These are phyloP conservation scores for Sergeia podlipaevii DNA, from an alignment of 208 protist species.

Conservation along the genomic window DNA sequence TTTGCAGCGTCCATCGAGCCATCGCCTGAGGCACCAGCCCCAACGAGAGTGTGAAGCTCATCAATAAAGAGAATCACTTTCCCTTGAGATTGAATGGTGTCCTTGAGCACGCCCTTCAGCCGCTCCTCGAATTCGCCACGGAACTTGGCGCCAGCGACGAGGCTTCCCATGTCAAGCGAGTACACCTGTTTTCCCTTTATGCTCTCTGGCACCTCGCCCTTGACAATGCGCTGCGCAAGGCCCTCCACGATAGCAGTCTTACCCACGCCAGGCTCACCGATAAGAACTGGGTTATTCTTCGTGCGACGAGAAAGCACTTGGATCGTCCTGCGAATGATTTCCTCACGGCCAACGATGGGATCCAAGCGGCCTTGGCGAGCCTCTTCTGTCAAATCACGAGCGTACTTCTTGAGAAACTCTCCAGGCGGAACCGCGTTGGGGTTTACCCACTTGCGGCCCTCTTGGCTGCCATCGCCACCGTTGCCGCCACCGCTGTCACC, in stretches of 20 bases:
- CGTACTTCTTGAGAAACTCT: conserved; percentile 96
- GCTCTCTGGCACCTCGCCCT: conserved; percentile 91
- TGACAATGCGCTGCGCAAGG: conserved; percentile 90
- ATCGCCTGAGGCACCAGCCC: conserved; percentile 92
- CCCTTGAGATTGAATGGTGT: conserved; percentile 95
- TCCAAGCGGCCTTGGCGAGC: conserved; percentile 95
- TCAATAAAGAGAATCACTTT: conserved; percentile 99
- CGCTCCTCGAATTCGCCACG: conserved; percentile 99
- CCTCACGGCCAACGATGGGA: conserved; percentile 99
- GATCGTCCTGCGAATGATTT: conserved; percentile 98
- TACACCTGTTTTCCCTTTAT: conserved; percentile 85
- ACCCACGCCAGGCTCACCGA: conserved; percentile 95
- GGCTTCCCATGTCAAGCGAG: conserved; percentile 97
- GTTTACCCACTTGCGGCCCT: conserved; percentile 83
- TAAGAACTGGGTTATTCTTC: conserved; percentile 99
- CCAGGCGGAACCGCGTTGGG: conserved; percentile 82
- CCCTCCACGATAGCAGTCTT: conserved; percentile 95
- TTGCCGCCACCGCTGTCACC: conserved; percentile 21
- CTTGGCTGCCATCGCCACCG: conserved; percentile 32
- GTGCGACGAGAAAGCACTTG: conserved; percentile 96
- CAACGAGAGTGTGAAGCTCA: conserved; percentile 98
- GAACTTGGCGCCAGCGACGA: conserved; percentile 99
- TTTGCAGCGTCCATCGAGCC: conserved; percentile 98
- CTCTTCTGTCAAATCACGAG: conserved; percentile 93
- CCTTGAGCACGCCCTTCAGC: conserved; percentile 98